These are phyloP conservation scores for Fennellomyces sp. DNA, from an alignment of 371 early-diverging fungal genomes.

Conservation along the genomic window DNA sequence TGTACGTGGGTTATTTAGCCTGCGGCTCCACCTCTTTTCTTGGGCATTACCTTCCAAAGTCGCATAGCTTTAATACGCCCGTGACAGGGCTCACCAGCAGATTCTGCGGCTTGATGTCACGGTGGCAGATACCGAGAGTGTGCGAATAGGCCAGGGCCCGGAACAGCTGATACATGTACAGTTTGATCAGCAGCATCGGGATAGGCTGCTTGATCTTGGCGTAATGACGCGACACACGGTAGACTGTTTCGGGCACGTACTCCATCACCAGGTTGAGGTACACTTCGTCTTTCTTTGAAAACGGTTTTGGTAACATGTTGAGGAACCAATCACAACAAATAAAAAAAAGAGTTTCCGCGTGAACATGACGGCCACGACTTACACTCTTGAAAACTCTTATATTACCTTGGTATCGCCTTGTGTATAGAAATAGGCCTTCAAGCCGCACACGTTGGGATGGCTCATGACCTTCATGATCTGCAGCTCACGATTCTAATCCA, in stretches of 20 bases:
- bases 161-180: slow-evolving; percentile 97
- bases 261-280: slow-evolving; percentile 93
- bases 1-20: neutral
- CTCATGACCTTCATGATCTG: slow-evolving; percentile 92
- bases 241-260: slow-evolving; percentile 94
- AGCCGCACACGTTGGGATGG: slow-evolving; percentile 88
- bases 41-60: slow-evolving; percentile 83
- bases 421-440: slow-evolving; percentile 90
- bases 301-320: slow-evolving; percentile 13
- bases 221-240: slow-evolving; percentile 85
- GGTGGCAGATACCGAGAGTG: slow-evolving; percentile 91
- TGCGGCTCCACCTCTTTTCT: neutral
- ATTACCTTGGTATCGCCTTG: slow-evolving; percentile 74
- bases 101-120: slow-evolving; percentile 99
- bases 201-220: slow-evolving; percentile 86
- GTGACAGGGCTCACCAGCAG: slow-evolving; percentile 87
- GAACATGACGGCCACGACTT: neutral
- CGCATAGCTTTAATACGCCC: slow-evolving; percentile 95
- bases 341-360: neutral
- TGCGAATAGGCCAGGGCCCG: slow-evolving; percentile 96
- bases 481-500: slow-evolving; percentile 87
- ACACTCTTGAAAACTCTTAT: neutral
- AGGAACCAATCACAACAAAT: slow-evolving; percentile 14
- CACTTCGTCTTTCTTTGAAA: slow-evolving; percentile 81
- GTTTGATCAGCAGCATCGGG: slow-evolving; percentile 88